These are phyloP conservation scores for Eimeria maxima DNA, from an alignment of 169 alveolate species.

Conservation along the genomic window DNA sequence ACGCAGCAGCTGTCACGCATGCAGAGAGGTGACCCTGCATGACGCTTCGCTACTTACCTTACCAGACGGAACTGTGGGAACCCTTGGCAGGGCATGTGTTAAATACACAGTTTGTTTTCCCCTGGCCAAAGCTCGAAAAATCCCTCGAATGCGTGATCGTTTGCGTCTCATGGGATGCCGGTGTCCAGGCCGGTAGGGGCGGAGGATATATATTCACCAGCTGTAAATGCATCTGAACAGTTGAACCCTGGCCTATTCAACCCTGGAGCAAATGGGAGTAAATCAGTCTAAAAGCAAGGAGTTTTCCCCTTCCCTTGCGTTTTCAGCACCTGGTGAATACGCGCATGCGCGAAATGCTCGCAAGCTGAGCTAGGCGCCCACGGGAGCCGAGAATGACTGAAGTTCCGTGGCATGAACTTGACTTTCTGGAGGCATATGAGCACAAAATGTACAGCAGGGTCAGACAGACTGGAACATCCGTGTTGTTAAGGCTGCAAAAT, in stretches of 20 bases:
- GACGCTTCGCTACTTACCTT: not conserved
- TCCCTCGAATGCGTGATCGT: not conserved
- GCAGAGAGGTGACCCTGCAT: slow-evolving; percentile 61
- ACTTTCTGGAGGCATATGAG: slow-evolving; percentile 78
- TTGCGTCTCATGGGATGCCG: not conserved
- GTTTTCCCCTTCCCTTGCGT: not conserved
- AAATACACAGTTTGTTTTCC: not conserved
- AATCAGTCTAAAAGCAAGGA: not conserved
- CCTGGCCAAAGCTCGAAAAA: not conserved
- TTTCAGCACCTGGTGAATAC: not conserved
- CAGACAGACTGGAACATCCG: slow-evolving; percentile 70
- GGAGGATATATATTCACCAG: not conserved
- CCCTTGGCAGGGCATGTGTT: not conserved
- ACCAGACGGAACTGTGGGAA: not conserved
- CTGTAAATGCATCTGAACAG: not conserved
- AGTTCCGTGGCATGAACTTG: slow-evolving; percentile 37
- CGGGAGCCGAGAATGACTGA: slow-evolving; percentile 39
- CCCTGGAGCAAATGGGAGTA: not conserved
- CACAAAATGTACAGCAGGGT: slow-evolving; percentile 80
- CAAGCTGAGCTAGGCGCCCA: not conserved
- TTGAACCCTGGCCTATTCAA: not conserved
- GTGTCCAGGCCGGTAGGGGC: not conserved
- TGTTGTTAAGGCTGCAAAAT: slow-evolving; percentile 67
- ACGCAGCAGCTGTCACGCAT: not conserved
- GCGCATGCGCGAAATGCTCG: not conserved